phyloP scores from a whole-genome alignment of 805 yeast species.

The Pichia ethanolica region DNA sequence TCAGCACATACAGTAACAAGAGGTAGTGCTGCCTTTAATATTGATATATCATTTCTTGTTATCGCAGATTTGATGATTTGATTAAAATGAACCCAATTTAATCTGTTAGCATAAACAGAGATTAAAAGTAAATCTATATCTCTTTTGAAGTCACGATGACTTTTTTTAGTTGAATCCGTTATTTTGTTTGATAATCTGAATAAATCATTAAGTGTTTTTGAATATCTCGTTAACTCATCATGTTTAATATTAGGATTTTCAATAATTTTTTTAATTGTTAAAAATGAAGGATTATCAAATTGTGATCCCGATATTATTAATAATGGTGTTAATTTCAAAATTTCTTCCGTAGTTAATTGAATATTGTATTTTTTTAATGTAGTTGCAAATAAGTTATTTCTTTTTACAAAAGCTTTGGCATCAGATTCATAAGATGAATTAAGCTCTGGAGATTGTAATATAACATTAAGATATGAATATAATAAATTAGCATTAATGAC shows the following conservation, averaged over 20 bases:
- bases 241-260: neutral
- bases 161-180: neutral
- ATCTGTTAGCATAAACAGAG: conserved; percentile 13
- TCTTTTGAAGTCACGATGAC: neutral
- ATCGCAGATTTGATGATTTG: conserved; percentile 9
- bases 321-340: conserved; percentile 19
- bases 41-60: conserved; percentile 10
- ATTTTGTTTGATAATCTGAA: conserved; percentile 1
- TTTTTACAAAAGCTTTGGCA: conserved; percentile 15
- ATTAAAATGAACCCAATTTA: conserved; percentile 10
- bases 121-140: conserved; percentile 12
- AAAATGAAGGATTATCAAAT: conserved; percentile 18
- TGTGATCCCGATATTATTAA: conserved; percentile 23
- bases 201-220: conserved; percentile 5
- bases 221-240: conserved; percentile 3
- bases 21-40: conserved; percentile 8
- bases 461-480: conserved; percentile 14
- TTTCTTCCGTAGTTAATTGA: conserved; percentile 11
- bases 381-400: conserved; percentile 15
- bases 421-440: conserved; percentile 9
- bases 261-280: conserved; percentile 11
- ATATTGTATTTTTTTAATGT: conserved; percentile 19
- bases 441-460: conserved; percentile 25
- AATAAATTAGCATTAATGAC: conserved; percentile 18
- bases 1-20: conserved; percentile 11